Evolutionary conservation across 2,329 filamentous ascomycete genomes (phyloP).

Genomic region (Epichloe sylvatica): DNA sequence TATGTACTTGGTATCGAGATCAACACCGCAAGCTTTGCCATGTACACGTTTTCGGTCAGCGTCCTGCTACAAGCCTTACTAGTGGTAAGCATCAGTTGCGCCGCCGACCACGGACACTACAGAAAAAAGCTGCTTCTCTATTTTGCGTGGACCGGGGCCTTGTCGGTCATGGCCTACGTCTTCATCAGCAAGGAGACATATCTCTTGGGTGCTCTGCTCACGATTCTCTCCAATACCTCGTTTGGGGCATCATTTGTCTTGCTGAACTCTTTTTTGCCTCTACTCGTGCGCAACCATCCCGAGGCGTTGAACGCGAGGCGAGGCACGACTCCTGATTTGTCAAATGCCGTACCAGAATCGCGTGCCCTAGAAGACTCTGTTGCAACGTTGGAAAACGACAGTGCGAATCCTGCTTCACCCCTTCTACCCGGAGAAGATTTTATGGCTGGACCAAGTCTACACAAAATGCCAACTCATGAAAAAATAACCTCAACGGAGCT

Average conservation of each 20-base stretch:
- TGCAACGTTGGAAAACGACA: slow-evolving; percentile 15
- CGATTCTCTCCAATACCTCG: slow-evolving; percentile 83
- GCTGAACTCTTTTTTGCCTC: slow-evolving; percentile 83
- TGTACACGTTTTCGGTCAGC: slow-evolving; percentile 94
- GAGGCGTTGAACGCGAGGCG: slow-evolving; percentile 22
- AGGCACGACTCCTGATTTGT: slow-evolving; percentile 17
- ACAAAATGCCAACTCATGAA: slow-evolving; percentile 27
- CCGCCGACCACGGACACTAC: slow-evolving; percentile 85
- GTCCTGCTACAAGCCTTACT: slow-evolving; percentile 79
- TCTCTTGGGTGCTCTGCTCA: slow-evolving; percentile 65
- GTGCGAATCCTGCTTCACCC: slow-evolving; percentile 31
- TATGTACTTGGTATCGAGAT: slow-evolving; percentile 70
- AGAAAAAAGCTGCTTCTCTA: slow-evolving; percentile 73
- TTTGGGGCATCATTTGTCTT: slow-evolving; percentile 93
- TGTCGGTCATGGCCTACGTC: slow-evolving; percentile 80
- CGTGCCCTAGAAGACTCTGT: slow-evolving; percentile 21
- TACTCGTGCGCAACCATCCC: slow-evolving; percentile 79
- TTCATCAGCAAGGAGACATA: slow-evolving; percentile 63
- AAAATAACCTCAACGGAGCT: slow-evolving; percentile 53
- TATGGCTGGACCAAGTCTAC: slow-evolving; percentile 17
- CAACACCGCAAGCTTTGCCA: slow-evolving; percentile 92
- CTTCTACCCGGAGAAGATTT: slow-evolving; percentile 25
- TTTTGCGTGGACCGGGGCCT: slow-evolving; percentile 74
- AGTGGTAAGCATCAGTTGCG: slow-evolving; percentile 91
- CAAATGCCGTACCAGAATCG: slow-evolving; percentile 19